These are phyloP conservation scores for Cordyceps farinosa DNA, from an alignment of 2,329 filamentous ascomycete species.

Conservation along the genomic window DNA sequence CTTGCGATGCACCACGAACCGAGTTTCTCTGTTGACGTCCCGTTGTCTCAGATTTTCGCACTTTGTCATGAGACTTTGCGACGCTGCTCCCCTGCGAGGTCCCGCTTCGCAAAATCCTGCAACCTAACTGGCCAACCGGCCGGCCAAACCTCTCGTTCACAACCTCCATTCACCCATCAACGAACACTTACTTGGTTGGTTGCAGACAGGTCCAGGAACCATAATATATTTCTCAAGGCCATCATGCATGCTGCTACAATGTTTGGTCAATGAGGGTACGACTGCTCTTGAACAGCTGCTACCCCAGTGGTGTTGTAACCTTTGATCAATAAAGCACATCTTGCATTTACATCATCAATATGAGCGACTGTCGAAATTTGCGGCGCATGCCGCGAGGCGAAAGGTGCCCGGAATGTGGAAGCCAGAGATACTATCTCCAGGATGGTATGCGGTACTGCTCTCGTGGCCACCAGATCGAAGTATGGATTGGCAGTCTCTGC, in stretches of 20 bases:
- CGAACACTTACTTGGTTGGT: neutral
- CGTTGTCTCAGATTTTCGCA: neutral
- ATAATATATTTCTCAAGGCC: neutral
- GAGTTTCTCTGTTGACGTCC: neutral
- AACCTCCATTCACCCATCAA: neutral
- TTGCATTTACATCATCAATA: constrained; percentile 23
- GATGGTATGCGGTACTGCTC: constrained; percentile 76
- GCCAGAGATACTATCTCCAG: constrained; percentile 67
- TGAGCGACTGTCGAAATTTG: constrained; percentile 42
- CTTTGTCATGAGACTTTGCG: neutral
- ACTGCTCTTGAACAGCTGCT: neutral
- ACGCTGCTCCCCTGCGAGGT: neutral
- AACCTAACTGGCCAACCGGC: neutral
- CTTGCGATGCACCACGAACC: neutral
- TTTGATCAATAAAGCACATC: neutral
- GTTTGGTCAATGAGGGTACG: neutral
- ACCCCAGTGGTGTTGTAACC: neutral
- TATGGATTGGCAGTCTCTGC: constrained; percentile 32
- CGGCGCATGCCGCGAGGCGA: constrained; percentile 52
- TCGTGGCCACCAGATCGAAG: constrained; percentile 76
- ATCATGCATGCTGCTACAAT: neutral
- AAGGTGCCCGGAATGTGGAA: constrained; percentile 63
- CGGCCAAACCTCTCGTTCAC: constrained; percentile 1
- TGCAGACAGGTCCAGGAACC: neutral
- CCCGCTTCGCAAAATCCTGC: constrained; percentile 6